Conservation (phyloP, 192 early-diverging fungal species). For the Rhizophagus sp. region DNA sequence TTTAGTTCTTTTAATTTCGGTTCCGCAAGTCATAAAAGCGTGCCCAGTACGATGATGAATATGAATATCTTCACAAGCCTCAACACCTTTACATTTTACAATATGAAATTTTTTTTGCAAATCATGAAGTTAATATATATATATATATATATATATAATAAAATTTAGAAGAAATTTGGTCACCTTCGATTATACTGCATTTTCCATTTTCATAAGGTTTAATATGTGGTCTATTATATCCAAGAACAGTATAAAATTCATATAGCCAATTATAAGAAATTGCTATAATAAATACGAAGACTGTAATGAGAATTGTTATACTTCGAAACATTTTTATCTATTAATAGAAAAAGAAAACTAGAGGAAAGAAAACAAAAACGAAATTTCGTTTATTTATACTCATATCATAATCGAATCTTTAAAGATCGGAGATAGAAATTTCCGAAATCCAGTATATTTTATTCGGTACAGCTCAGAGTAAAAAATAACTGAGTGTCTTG, state of each 20-base stretch:
- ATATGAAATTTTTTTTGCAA: no score
- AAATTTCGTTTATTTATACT: no score
- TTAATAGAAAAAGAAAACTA: no score
- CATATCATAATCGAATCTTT: no score
- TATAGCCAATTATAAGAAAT: neutral
- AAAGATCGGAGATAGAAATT: no score
- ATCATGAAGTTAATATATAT: no score
- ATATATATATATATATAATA: neutral
- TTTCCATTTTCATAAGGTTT: neutral
- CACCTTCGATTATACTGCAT: neutral
- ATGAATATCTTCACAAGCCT: constrained; percentile 63
- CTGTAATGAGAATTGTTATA: neutral
- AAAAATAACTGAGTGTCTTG: no score
- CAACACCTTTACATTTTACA: constrained; percentile 15
- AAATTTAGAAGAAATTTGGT: neutral
- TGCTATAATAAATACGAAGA: neutral
- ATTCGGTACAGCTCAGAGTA: no score
- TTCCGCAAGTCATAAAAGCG: constrained; percentile 59
- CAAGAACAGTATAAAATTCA: neutral
- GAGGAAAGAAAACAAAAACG: no score
- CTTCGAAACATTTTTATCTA: neutral
- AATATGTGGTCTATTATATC: neutral
- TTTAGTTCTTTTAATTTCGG: constrained; percentile 37
- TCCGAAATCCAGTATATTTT: no score
- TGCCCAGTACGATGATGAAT: constrained; percentile 52